Evolutionary conservation across 352 stramenopile species (phyloP), one percentile per base, ranked within the genome.

Genomic region (Globisporangium parvum): DNA sequence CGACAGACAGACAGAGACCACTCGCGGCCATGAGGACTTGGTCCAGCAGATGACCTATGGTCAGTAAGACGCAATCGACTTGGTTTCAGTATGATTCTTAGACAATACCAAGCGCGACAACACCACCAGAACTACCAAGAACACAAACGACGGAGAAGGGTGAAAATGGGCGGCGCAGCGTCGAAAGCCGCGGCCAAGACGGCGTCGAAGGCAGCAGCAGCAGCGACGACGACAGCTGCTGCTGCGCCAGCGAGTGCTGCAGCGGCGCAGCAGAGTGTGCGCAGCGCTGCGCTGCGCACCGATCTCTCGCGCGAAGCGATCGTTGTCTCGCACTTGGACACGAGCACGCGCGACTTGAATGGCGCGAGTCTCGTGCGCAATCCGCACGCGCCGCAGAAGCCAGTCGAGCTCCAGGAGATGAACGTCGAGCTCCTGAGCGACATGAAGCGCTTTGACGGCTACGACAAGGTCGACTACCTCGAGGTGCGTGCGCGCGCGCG

Each of bases 351-450:
- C 59, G 59, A 65, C 31, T 31, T 63, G 45, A 63, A 63, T 20
- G 57, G 57, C 37, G 57, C 57, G 24, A 63, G 57, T 37, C 57
- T 63, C 23, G n/a, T 63, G 44, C 57, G 57, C 51, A 63, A 63
- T 26, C 57, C 57, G 45, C 50, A 54, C 21, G 47, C 59, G 21
- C 46, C 57, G 42, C 39, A 58, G 31, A 62, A 58, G 15, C 28
- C 47, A 6, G 53, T 53, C 21, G 64, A 81, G 42, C 53, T 87
- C 17, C 54, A 83, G 47, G 80, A 90, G 63, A 87, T 90, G 80
- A 70, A 75, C 54, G 26, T 59, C 3, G 56, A 74, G 26, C 50
- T 90, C 54, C 48, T 87, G 44, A 57, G 70, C 35, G 62, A 85
- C 55, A 67, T 81, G 55, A 61, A 80, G 47, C 55, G 64, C 49